A percentile compares a stretch with the other conserved stretches of the same genome.
phyloP scores from a whole-genome alignment of 192 early-diverging fungal genomes.

The Coemansia sp. region DNA sequence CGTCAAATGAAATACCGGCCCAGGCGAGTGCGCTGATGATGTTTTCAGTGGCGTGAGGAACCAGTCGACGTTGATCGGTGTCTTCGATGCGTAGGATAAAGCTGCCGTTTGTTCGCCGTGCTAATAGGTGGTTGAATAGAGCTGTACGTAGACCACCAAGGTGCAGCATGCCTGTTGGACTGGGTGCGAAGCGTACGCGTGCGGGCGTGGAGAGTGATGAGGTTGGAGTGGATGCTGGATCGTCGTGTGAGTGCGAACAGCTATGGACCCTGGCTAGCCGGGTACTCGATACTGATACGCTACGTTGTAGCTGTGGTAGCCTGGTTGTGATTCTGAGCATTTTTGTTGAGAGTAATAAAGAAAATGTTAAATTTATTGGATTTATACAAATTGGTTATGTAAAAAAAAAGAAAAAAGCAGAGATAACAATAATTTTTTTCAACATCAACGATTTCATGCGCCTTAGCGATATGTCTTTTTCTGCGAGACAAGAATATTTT shows the following conservation, averaged over 20 bases:
- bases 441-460: no score
- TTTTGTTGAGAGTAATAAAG: no score
- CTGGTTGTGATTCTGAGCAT: no score
- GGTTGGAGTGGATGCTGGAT: background rate
- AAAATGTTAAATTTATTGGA: background rate
- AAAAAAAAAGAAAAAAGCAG: background rate
- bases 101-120: slow-evolving; percentile 64
- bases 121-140: slow-evolving; percentile 85
- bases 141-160: slow-evolving; percentile 91
- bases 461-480: no score
- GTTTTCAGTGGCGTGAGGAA: slow-evolving; percentile 67
- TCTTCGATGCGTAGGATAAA: slow-evolving; percentile 93
- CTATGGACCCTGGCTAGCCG: background rate
- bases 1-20: slow-evolving; percentile 75
- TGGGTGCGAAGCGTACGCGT: slow-evolving; percentile 91
- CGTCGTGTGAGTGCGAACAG: background rate
- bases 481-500: no score
- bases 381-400: background rate
- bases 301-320: no score
- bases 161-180: slow-evolving; percentile 89
- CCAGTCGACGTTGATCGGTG: slow-evolving; percentile 79
- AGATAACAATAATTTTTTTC: no score
- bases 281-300: no score
- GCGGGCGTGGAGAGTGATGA: no score
- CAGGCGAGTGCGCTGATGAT: slow-evolving; percentile 65